A percentile compares a stretch with the other conserved stretches of the same genome.
Conservation (phyloP, 306 rosid species). For the Cajanus cajan region DNA sequence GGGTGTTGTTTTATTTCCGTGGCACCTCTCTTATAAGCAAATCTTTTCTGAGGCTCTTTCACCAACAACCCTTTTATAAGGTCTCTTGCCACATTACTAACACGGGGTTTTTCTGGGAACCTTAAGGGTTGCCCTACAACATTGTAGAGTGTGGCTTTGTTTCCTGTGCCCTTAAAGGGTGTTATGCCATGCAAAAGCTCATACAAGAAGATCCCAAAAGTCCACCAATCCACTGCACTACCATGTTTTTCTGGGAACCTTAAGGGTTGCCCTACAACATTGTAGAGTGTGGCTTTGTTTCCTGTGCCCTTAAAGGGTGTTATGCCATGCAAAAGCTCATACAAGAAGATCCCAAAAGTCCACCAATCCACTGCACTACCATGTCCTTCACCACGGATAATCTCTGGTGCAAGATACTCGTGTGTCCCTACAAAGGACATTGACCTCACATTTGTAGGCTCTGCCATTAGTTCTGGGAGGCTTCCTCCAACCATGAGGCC, state of each 20-base stretch:
- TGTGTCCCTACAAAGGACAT: constrained; percentile 95
- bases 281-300: constrained; percentile 66
- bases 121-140: constrained; percentile 83
- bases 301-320: constrained; percentile 86
- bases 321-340: constrained; percentile 78
- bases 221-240: constrained; percentile 97
- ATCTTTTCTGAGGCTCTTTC: constrained; percentile 74
- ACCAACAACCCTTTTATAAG: constrained; percentile 75
- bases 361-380: constrained; percentile 97
- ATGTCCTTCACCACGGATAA: constrained; percentile 81
- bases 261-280: constrained; percentile 83
- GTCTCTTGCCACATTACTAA: constrained; percentile 58
- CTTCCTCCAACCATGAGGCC: constrained; percentile 55
- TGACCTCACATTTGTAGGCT: constrained; percentile 81
- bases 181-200: constrained; percentile 85
- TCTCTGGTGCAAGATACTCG: constrained; percentile 90
- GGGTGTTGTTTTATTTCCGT: constrained; percentile 94
- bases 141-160: constrained; percentile 67
- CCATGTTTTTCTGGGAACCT: constrained; percentile 97
- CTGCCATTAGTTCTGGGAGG: constrained; percentile 88
- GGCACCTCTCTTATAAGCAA: constrained; percentile 81
- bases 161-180: constrained; percentile 79
- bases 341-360: constrained; percentile 85
- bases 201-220: constrained; percentile 78
- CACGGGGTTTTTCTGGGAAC: constrained; percentile 61